Evolutionary conservation across 164 flowering plant genomes (phyloP), one percentile per base, ranked within the genome.

Genomic region (Aristolochia fimbriata): DNA sequence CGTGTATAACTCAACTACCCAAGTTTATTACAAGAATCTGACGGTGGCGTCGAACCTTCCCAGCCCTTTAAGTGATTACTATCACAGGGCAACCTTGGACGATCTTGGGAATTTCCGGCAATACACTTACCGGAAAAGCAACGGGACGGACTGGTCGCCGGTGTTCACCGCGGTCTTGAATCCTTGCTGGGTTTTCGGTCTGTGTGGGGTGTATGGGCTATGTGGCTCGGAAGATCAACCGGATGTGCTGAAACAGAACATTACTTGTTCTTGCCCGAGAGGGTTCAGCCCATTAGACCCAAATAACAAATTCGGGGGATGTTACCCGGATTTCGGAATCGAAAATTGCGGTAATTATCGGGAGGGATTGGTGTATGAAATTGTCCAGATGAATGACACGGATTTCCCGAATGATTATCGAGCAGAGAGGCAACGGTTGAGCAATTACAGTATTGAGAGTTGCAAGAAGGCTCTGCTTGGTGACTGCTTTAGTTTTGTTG

Each of bases 51-150:
- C 9, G 33, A 53, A 61, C 10, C 22, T 65, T 9, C 47, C 67
- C 0, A 50, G 15, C 25, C 71, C 77, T 17, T 14, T 55, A 21
- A 65, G 48, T n/a, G 77, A 70, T 31, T 74, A 67, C 57, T 74
- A 64, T 47, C 69, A 70, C 50, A 46, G 69, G 17, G 77, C 71
- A 54, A 61, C 62, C 0, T 20, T 70, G 7, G 69, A 67, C 24
- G 66, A 64, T 52, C 14, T 24, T 41, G 73, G 77, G 2, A 67
- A 62, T 55, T 70, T 73, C 61, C 65, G 59, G 50, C 77, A 70
- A 43, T 64, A 59, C 55, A 56, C 33, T 50, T 58, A 53, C 50
- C 31, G 17, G 3, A 67, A 64, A 61, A 16, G 13, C 24, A 72
- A 27, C 5, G 5, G 62, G 10, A 30, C 47, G 2, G 21, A 61